phyloP scores from a whole-genome alignment of 768 basidiomycete genomes.

The Russula olivacea region DNA sequence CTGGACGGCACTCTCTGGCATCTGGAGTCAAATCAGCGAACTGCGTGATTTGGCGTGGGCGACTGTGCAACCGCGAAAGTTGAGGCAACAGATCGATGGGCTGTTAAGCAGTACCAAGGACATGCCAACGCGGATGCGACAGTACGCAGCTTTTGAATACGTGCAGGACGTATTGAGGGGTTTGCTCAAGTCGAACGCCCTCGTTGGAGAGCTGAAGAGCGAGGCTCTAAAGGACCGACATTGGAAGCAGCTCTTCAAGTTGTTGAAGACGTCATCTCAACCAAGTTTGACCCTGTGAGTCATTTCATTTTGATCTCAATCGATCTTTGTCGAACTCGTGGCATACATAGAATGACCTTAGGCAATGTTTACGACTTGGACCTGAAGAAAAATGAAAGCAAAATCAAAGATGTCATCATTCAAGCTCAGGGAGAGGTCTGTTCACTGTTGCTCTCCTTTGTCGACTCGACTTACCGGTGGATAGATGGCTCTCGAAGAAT shows the following conservation, averaged over 20 bases:
- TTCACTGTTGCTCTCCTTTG: slow-evolving; percentile 9
- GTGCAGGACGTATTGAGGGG: slow-evolving; percentile 87
- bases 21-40: slow-evolving; percentile 91
- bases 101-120: slow-evolving; percentile 91
- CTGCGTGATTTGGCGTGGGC: slow-evolving; percentile 86
- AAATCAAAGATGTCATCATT: slow-evolving; percentile 91
- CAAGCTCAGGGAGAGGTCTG: slow-evolving; percentile 95
- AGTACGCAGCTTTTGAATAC: slow-evolving; percentile 98
- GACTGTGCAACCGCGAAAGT: slow-evolving; percentile 88
- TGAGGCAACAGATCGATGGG: slow-evolving; percentile 91
- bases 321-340: slow-evolving; percentile 13
- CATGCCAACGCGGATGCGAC: slow-evolving; percentile 98
- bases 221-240: slow-evolving; percentile 97
- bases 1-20: slow-evolving; percentile 96
- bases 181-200: slow-evolving; percentile 80
- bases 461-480: slow-evolving; percentile 31
- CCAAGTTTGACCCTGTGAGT: slow-evolving; percentile 68
- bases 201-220: slow-evolving; percentile 93
- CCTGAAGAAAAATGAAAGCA: slow-evolving; percentile 82
- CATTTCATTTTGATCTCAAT: not conserved
- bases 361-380: slow-evolving; percentile 97
- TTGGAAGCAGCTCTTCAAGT: slow-evolving; percentile 97
- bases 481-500: slow-evolving; percentile 93
- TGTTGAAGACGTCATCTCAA: slow-evolving; percentile 64
- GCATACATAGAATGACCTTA: slow-evolving; percentile 74